Conservation (phyloP, 352 stramenopile species). For the Blastocystis sp. region DNA sequence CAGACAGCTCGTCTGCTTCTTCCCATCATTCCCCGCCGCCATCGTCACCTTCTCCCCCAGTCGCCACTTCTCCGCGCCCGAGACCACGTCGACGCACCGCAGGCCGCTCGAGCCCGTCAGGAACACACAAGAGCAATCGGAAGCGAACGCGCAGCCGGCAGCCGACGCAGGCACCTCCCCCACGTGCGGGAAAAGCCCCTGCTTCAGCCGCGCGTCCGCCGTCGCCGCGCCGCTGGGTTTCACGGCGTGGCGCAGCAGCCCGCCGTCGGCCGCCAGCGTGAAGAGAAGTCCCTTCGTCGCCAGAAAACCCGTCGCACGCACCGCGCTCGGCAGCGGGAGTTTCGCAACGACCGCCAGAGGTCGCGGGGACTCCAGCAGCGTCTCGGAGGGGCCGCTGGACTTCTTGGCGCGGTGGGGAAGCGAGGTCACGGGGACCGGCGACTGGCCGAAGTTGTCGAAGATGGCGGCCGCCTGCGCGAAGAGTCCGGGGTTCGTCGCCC, state of each 20-base stretch:
- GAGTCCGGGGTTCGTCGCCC: neutral
- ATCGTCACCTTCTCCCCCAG: neutral
- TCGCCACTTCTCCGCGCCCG: neutral
- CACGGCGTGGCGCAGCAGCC: neutral
- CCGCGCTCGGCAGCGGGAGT: too few species aligned
- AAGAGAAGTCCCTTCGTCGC: neutral
- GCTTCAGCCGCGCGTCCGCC: neutral
- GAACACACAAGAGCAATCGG: too few species aligned
- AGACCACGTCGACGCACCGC: neutral
- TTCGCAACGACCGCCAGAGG: neutral
- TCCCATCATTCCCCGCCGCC: neutral
- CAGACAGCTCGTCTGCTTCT: neutral
- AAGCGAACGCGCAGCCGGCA: too few species aligned
- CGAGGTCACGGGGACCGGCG: neutral
- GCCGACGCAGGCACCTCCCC: too few species aligned
- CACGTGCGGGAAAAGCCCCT: neutral
- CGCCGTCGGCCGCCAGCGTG: neutral
- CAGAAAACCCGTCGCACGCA: neutral
- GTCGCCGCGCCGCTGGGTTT: neutral
- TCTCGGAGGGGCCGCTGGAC: neutral
- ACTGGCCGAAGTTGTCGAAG: conserved; percentile 51
- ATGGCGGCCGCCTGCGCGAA: neutral
- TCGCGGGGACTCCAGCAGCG: neutral
- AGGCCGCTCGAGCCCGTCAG: too few species aligned
- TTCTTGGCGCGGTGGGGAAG: neutral